These are phyloP conservation scores for Cystobasidiaceae sp. DNA, from an alignment of 1,284 basidiomycete genomes.

Conservation along the genomic window DNA sequence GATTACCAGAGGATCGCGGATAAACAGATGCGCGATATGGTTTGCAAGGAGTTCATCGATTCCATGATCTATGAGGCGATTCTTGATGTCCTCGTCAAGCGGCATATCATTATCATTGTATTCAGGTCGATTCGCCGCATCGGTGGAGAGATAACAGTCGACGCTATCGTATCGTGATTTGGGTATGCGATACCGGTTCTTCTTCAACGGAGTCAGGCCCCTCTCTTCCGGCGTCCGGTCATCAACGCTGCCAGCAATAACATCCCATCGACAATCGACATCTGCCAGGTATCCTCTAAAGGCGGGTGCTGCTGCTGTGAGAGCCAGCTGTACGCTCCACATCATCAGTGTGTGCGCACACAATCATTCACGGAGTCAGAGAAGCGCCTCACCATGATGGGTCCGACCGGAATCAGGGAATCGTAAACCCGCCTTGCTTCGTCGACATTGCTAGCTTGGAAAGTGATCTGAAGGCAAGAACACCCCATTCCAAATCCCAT, in stretches of 20 bases:
- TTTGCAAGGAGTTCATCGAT: slow-evolving; percentile 82
- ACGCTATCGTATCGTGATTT: slow-evolving; percentile 98
- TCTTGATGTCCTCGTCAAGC: slow-evolving; percentile 67
- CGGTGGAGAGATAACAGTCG: slow-evolving; percentile 83
- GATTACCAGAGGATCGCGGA: slow-evolving; percentile 92
- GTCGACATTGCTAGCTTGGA: slow-evolving; percentile 88
- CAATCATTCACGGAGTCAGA: too few relatives aligned
- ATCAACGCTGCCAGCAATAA: slow-evolving; percentile 93
- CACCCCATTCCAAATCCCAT: slow-evolving; percentile 99
- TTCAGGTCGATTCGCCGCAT: slow-evolving; percentile 78
- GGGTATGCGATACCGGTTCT: slow-evolving; percentile 71
- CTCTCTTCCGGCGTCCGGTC: slow-evolving; percentile 93
- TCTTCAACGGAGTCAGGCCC: slow-evolving; percentile 74
- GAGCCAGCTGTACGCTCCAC: slow-evolving; percentile 60
- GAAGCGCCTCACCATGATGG: slow-evolving; percentile 85
- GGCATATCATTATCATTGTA: slow-evolving; percentile 88
- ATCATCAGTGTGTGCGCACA: too few relatives aligned
- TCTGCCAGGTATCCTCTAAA: slow-evolving; percentile 94
- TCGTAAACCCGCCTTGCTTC: slow-evolving; percentile 93
- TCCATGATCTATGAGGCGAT: slow-evolving; percentile 67
- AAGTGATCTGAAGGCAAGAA: slow-evolving; percentile 94
- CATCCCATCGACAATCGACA: slow-evolving; percentile 97
- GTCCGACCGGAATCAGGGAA: slow-evolving; percentile 85
- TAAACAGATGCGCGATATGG: slow-evolving; percentile 93
- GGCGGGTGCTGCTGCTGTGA: slow-evolving; percentile 88